Base-by-base conservation (phyloP, 2,329 filamentous ascomycete genomes). In the Neoarthrinium moseri region DNA sequence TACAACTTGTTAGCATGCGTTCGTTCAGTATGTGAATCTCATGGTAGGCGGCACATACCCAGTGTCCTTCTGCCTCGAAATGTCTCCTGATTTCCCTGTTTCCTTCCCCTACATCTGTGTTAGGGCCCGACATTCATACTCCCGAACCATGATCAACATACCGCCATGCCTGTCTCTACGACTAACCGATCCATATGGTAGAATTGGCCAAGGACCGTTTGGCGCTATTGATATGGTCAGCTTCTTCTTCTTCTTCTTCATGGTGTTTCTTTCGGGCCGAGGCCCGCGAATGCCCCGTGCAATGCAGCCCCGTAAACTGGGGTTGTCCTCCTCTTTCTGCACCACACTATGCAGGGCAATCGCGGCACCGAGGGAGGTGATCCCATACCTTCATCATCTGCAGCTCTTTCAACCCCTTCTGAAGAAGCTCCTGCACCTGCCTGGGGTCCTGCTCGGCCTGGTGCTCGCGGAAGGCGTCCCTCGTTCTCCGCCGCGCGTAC, bases 151-250 rank as follows among this genome's bases (percentile, higher is more conserved):
- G 30, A 18, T 10, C 12, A 43, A 71, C 80, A 54, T 78, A 89
- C 86, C 59, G 86, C 83, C 66, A 89, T 86, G 48, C 88, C 88
- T 11, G 30, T 15, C 69, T 99, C 94, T 0, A 99, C 89, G 12
- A 99, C 94, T 68, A 99, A 78, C 62, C 84, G 80, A 63, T 97
- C 91, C 51, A 95, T 69, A 70, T 96, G 88, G 73, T 89, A 97
- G 71, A 97, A 97, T 65, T 95, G 89, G 64, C 91, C 95, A 62
- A 99, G 83, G 41, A 94, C 80, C 10, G 92, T 95, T 86, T 97
- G 94, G 65, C 94, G 86, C 94, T 97, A 73, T 24, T 11, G 8
- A 29, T 29, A 29, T 39, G 32, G 24, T 43, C 32, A 37, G 23
- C 30, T 30, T 43, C n/a, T n/a, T n/a, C n/a, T 26, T 32, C 21